These are phyloP conservation scores for Warburgia ugandensis DNA, from an alignment of 164 flowering plant genomes.

Conservation along the genomic window DNA sequence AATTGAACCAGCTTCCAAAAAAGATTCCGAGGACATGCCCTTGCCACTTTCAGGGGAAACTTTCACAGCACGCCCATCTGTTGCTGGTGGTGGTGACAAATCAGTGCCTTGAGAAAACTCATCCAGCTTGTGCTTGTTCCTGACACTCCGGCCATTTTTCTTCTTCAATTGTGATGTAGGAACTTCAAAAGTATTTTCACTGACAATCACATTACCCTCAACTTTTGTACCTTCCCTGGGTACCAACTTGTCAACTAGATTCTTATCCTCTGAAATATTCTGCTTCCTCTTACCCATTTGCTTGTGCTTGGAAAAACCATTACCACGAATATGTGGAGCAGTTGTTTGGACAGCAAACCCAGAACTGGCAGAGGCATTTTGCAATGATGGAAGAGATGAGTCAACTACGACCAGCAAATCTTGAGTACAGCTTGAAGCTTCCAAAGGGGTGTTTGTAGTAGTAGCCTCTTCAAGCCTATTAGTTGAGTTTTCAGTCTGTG, in stretches of 20 bases:
- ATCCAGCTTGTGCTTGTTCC: conserved; percentile 56
- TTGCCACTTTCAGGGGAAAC: conserved; percentile 25
- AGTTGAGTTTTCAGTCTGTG: conserved; percentile 10
- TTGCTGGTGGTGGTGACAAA: conserved; percentile 14
- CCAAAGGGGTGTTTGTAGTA: conserved; percentile 14
- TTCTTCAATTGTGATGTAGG: conserved; percentile 35
- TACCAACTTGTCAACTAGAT: conserved; percentile 19
- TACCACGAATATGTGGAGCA: conserved; percentile 24
- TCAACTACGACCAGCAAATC: conserved; percentile 16
- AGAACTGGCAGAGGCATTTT: conserved; percentile 14
- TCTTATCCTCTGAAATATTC: conserved; percentile 27
- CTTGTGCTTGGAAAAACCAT: conserved; percentile 36
- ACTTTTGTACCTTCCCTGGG: conserved; percentile 19
- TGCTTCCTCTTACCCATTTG: conserved; percentile 47
- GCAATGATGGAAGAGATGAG: conserved; percentile 15
- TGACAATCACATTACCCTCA: conserved; percentile 12
- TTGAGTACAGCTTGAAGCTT: conserved; percentile 16
- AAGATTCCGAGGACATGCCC: conserved; percentile 21
- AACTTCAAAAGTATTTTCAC: not conserved
- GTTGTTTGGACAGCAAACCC: conserved; percentile 12
- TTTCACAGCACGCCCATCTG: conserved; percentile 21
- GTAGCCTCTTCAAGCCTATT: conserved; percentile 16
- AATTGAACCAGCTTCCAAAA: conserved; percentile 16
- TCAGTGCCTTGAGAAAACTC: conserved; percentile 21
- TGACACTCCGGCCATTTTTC: conserved; percentile 42